Conservation (phyloP, 768 basidiomycete genomes). For the Lactifluus echinatus region DNA sequence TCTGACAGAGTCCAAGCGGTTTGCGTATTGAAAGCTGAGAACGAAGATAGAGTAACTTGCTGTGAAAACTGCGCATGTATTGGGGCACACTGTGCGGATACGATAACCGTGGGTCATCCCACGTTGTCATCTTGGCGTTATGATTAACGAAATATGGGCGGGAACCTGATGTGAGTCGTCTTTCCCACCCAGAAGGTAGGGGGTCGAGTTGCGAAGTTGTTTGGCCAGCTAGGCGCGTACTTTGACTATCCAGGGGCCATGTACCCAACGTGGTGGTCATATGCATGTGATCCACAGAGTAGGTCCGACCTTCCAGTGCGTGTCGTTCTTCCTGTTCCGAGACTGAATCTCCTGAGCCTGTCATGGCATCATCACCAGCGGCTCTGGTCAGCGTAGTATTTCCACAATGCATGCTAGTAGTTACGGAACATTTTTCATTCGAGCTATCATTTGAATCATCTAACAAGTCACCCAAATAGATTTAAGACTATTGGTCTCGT, state of each 20-base stretch:
- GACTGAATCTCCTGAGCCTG: conserved; percentile 81
- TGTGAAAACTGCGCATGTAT: conserved; percentile 98
- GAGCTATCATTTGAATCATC: conserved; percentile 45
- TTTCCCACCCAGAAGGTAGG: conserved; percentile 97
- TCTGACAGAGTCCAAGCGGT: conserved; percentile 97
- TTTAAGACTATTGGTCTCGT: conserved; percentile 75
- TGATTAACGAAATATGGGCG: conserved; percentile 99
- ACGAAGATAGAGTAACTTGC: conserved; percentile 99
- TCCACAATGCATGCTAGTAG: conserved; percentile 24
- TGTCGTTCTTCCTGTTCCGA: conserved; percentile 99
- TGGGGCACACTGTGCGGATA: conserved; percentile 96
- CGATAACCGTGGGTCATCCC: conserved; percentile 97
- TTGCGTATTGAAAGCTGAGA: conserved; percentile 97
- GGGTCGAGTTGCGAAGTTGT: conserved; percentile 96
- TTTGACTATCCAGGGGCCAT: conserved; percentile 91
- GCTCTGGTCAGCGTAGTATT: conserved; percentile 39
- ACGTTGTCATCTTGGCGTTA: conserved; percentile 99
- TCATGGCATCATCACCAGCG: conserved; percentile 45
- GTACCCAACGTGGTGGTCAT: conserved; percentile 99
- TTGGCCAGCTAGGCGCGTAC: conserved; percentile 82
- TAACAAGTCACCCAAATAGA: conserved; percentile 79
- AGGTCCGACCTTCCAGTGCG: conserved; percentile 95
- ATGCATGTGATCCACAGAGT: conserved; percentile 98
- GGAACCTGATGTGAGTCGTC: conserved; percentile 96
- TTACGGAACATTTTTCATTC: conserved; percentile 21